phyloP scores from a whole-genome alignment of 1,139 yeast species.

The Saccharomycopsis hybrid region DNA sequence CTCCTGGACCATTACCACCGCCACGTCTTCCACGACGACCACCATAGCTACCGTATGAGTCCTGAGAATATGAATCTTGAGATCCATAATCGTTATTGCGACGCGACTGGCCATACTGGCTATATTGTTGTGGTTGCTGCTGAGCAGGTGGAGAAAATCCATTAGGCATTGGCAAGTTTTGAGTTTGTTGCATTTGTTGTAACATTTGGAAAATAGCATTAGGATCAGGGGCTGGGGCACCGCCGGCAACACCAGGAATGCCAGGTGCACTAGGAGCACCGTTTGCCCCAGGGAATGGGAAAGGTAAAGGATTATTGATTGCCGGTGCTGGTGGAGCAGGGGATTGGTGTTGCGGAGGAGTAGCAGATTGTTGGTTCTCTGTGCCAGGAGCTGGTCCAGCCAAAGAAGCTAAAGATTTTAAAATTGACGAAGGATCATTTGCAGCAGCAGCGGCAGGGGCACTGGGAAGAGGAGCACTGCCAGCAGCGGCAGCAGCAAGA shows the following conservation, averaged over 20 bases:
- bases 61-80: too few relatives aligned
- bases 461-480: too few relatives aligned
- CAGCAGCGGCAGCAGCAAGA: conserved; percentile 5
- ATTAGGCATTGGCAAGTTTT: not conserved
- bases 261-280: too few relatives aligned
- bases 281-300: not conserved
- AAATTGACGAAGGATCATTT: conserved; percentile 26
- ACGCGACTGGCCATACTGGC: too few relatives aligned
- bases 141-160: too few relatives aligned
- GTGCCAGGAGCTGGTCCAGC: conserved; percentile 22
- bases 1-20: conserved; percentile 22
- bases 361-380: too few relatives aligned
- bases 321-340: not conserved
- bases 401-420: conserved; percentile 59
- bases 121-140: not conserved
- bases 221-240: conserved; percentile 23
- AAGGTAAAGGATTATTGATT: not conserved
- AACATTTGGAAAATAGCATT: conserved; percentile 40
- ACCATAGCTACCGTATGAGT: not conserved
- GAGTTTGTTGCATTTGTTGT: conserved; percentile 28
- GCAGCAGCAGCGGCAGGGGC: not conserved
- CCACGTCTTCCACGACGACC: conserved; percentile 22
- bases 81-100: too few relatives aligned
- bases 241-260: not conserved
- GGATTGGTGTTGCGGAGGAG: too few relatives aligned